Evolutionary conservation across 345 rosid species (phyloP).

Genomic region (Camelina neglecta): DNA sequence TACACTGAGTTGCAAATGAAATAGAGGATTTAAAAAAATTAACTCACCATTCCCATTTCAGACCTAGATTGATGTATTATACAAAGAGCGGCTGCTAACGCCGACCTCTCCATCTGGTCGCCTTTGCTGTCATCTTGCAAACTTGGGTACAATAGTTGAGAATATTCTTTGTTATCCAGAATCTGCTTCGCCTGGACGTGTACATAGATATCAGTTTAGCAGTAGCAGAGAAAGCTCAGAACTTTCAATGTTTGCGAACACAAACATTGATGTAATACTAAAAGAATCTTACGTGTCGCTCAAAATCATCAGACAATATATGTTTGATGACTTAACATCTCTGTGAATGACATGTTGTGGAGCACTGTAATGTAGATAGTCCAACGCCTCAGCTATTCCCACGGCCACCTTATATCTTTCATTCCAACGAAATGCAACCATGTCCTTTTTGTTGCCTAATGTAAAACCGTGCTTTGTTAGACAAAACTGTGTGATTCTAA

Average conservation of each 20-base stretch:
- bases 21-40: neutral
- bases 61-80: constrained; percentile 74
- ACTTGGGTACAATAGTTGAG: constrained; percentile 55
- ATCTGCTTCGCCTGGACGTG: constrained; percentile 76
- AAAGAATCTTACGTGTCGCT: too few species aligned
- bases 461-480: constrained; percentile 10
- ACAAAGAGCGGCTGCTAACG: constrained; percentile 85
- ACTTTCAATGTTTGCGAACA: too few species aligned
- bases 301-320: too few species aligned
- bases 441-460: constrained; percentile 66
- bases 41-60: constrained; percentile 68
- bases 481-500: constrained; percentile 47
- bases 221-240: too few species aligned
- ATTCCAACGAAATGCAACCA: constrained; percentile 67
- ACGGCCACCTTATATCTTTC: constrained; percentile 86
- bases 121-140: constrained; percentile 50
- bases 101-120: constrained; percentile 73
- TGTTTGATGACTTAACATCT: constrained; percentile 85
- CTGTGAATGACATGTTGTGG: constrained; percentile 76
- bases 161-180: constrained; percentile 56
- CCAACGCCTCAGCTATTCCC: constrained; percentile 89
- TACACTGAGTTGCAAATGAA: neutral
- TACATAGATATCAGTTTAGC: constrained; percentile 43
- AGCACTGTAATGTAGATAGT: constrained; percentile 68
- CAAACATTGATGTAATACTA: too few species aligned